phyloP scores from a whole-genome alignment of 495 filamentous ascomycete species.

The Physcia stellaris region DNA sequence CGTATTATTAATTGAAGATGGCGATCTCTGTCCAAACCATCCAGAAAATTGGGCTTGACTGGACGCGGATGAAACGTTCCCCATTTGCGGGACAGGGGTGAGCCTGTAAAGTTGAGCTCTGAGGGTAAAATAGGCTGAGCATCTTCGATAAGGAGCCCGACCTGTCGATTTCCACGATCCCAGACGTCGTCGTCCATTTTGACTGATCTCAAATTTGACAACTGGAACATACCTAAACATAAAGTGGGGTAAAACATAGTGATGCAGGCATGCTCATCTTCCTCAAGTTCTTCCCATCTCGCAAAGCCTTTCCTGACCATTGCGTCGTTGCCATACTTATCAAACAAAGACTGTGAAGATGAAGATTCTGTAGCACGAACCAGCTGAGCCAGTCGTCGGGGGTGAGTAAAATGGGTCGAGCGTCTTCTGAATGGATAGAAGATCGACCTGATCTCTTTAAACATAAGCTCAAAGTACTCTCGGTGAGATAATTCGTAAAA shows the following conservation, averaged over 20 bases:
- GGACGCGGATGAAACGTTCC: not conserved
- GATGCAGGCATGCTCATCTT: not conserved
- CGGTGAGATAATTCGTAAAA: not conserved
- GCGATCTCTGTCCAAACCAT: not conserved
- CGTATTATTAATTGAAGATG: slow-evolving; percentile 1
- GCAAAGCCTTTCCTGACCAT: not conserved
- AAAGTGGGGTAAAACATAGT: not conserved
- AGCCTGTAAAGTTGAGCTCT: not conserved
- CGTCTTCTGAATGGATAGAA: not conserved
- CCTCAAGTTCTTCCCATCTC: not conserved
- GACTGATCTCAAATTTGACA: not conserved
- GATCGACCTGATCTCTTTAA: not conserved
- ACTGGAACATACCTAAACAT: not conserved
- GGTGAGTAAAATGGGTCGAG: not conserved
- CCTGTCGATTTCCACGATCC: not conserved
- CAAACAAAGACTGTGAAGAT: not conserved
- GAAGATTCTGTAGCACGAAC: not conserved
- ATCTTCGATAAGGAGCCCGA: not conserved
- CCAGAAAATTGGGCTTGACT: not conserved
- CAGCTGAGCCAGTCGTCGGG: not conserved
- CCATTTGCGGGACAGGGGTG: not conserved
- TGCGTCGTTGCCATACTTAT: not conserved
- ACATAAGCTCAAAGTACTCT: not conserved
- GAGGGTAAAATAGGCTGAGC: not conserved
- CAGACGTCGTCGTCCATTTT: not conserved